Conservation (phyloP, 169 alveolate genomes). For the Eimeria tenella region DNA sequence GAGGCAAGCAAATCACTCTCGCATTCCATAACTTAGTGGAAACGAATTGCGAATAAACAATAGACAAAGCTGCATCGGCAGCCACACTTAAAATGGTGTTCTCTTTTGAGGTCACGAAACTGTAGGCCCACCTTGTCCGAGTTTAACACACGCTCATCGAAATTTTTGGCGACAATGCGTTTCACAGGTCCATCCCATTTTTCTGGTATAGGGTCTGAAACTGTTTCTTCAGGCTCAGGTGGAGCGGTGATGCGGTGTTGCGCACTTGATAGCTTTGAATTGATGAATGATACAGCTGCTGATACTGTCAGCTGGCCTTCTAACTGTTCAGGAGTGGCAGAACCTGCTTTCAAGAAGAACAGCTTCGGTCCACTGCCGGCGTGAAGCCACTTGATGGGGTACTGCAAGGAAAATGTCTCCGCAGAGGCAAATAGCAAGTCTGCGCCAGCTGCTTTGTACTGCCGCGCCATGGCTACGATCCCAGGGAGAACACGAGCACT, state of each 20-base stretch:
- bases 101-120: neutral
- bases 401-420: constrained; percentile 24
- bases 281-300: constrained; percentile 51
- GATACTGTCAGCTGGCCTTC: constrained; percentile 30
- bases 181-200: constrained; percentile 68
- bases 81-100: neutral
- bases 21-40: neutral
- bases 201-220: constrained; percentile 73
- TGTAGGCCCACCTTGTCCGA: constrained; percentile 39
- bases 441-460: constrained; percentile 67
- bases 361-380: constrained; percentile 56
- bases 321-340: constrained; percentile 45
- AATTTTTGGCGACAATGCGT: constrained; percentile 63
- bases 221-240: constrained; percentile 28
- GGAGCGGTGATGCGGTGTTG: constrained; percentile 63
- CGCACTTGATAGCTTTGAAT: constrained; percentile 28
- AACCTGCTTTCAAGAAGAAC: constrained; percentile 31
- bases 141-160: constrained; percentile 61
- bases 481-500: constrained; percentile 58
- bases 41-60: neutral
- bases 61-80: neutral
- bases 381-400: constrained; percentile 51
- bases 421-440: constrained; percentile 68
- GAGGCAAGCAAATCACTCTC: neutral
- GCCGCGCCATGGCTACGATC: constrained; percentile 60